Base-by-base conservation (phyloP, 345 rosid genomes). In the Ceriops decandra region DNA sequence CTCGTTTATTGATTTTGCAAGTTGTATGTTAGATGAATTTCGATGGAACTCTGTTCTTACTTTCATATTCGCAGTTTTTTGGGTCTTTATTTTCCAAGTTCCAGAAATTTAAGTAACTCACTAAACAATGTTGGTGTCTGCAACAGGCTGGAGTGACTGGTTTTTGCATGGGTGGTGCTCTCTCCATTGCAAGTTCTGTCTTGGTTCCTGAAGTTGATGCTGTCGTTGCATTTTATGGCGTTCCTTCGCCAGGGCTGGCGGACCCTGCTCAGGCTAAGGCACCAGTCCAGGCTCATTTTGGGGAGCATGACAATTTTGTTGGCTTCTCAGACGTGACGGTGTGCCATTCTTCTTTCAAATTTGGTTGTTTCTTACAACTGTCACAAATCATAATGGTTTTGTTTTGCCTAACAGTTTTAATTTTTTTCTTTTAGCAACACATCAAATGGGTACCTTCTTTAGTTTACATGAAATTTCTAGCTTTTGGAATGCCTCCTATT, bases 111-210 rank as follows among this genome's bases (percentile, higher is more conserved):
- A n/a, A 42, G 3, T 24, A 5, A 42, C 11, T 31, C 26, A 7
- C 59, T 13, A 11, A 53, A 15, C 32, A 52, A 26, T 28, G 5
- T 66, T 24, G 30, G n/a, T 22, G 13, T 10, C 26, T 81, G 65
- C 68, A 33, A 68, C 62, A 91, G 98, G 97, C 79, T 82, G 98
- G 98, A 46, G 98, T 93, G 21, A 85, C 96, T 65, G 98, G 98
- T 65, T 91, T 69, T 79, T 93, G 98, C 81, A 89, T 95, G 96
- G 99, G 93, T 22, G 96, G 97, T 74, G 97, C 97, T 59, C 77
- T 95, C 63, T 72, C 96, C 66, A 87, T 95, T 70, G 96, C 99
- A 70, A 91, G 93, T 76, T 85, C 97, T 72, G 99, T 89, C 69
- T 84, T 91, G 79, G 85, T 87, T 73, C 96, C 90, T 13, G 93